These are phyloP conservation scores for Cladorrhinum sp. DNA, from an alignment of 2,329 filamentous ascomycete genomes.

Conservation along the genomic window DNA sequence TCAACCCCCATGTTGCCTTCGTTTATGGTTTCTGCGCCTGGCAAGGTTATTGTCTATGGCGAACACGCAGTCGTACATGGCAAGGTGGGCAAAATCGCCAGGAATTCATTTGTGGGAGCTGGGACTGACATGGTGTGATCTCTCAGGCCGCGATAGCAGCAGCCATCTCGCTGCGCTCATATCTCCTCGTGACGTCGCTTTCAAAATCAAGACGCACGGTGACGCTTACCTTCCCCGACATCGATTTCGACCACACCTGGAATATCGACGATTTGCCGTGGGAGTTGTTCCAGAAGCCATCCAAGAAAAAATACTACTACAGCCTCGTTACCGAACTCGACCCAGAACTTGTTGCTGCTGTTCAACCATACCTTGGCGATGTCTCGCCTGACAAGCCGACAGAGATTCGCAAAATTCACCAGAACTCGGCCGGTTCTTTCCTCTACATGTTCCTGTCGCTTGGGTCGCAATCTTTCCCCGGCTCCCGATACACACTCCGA, in stretches of 20 bases:
- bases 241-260: conserved; percentile 87
- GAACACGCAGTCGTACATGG: conserved; percentile 98
- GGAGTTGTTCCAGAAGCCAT: conserved; percentile 72
- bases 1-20: conserved; percentile 72
- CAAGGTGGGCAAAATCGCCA: conserved; percentile 58
- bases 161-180: conserved; percentile 90
- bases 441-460: conserved; percentile 91
- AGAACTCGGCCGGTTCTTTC: conserved; percentile 77
- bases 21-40: conserved; percentile 97
- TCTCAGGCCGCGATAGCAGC: conserved; percentile 83
- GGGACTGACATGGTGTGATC: conserved; percentile 14
- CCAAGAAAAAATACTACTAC: conserved; percentile 94
- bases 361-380: conserved; percentile 72
- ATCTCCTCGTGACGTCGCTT: conserved; percentile 90
- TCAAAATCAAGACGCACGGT: conserved; percentile 90
- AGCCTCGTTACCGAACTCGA: conserved; percentile 83
- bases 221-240: conserved; percentile 85
- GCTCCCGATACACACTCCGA: conserved; percentile 83
- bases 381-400: conserved; percentile 67
- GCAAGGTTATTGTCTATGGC: conserved; percentile 97
- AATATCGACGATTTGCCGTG: conserved; percentile 90
- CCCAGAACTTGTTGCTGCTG: conserved; percentile 71
- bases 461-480: conserved; percentile 72
- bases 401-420: conserved; percentile 78
- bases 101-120: not conserved